These are phyloP conservation scores for Zygosaccharomyces lentus DNA, from an alignment of 805 yeast species.

Conservation along the genomic window DNA sequence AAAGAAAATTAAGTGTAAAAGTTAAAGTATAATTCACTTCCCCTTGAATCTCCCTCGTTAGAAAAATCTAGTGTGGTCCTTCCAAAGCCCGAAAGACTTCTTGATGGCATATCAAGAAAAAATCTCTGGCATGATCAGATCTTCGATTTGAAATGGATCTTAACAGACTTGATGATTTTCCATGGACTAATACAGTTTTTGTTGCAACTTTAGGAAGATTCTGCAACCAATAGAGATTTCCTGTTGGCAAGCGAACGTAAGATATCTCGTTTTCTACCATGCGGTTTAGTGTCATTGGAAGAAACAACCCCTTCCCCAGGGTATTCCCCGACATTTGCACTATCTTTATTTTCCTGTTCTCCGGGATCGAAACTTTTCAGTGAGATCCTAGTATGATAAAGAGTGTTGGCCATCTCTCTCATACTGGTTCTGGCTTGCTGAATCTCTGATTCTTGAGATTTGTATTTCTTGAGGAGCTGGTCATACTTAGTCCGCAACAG, in stretches of 20 bases:
- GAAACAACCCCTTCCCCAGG: background rate
- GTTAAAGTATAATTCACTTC: too few species aligned
- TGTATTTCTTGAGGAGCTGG: background rate
- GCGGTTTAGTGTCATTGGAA: background rate
- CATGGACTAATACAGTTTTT: background rate
- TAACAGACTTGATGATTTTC: background rate
- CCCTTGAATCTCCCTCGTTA: too few species aligned
- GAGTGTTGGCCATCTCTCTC: slow-evolving; percentile 3
- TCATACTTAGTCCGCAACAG: background rate
- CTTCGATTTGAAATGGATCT: too few species aligned
- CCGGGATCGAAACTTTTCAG: background rate
- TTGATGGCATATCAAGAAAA: too few species aligned
- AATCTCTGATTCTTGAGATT: background rate
- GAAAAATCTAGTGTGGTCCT: too few species aligned
- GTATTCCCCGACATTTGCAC: background rate
- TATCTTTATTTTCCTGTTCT: background rate
- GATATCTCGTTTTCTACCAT: background rate
- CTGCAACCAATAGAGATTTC: background rate
- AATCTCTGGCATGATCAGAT: too few species aligned
- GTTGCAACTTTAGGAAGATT: background rate
- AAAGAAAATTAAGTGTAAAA: too few species aligned
- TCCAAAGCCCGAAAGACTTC: too few species aligned
- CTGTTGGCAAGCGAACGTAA: slow-evolving; percentile 3
- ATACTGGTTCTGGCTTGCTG: slow-evolving; percentile 2
- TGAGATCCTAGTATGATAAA: background rate